Evolutionary conservation across 768 basidiomycete genomes (phyloP).

Genomic region (Tylopilus rubrobrunneus): DNA sequence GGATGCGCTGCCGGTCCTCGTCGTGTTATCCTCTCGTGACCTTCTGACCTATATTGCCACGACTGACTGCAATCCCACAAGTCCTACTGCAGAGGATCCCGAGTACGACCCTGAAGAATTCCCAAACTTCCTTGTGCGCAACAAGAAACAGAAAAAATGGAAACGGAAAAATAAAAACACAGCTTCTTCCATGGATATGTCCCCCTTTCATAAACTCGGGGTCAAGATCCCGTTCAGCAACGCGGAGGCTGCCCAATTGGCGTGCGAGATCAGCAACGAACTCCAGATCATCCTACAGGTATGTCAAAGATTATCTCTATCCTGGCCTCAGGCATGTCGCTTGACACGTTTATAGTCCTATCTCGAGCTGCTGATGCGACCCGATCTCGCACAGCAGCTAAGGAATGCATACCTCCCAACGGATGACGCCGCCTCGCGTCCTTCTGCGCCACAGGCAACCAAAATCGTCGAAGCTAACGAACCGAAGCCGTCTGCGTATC

Average conservation of each 20-base stretch:
- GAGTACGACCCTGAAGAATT: slow-evolving; percentile 1
- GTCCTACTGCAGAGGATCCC: background rate
- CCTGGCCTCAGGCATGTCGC: too few species aligned
- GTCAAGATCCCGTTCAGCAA: slow-evolving; percentile 22
- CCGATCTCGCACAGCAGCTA: slow-evolving; percentile 8
- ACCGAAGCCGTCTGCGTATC: slow-evolving; percentile 32
- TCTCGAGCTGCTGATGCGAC: slow-evolving; percentile 19
- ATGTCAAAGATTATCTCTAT: background rate
- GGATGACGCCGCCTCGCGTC: background rate
- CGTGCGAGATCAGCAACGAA: slow-evolving; percentile 14
- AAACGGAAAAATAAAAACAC: slow-evolving; percentile 16
- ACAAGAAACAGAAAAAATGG: slow-evolving; percentile 28
- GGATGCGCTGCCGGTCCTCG: slow-evolving; percentile 19
- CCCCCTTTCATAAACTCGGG: slow-evolving; percentile 30
- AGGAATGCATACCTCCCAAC: slow-evolving; percentile 9
- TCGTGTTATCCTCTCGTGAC: slow-evolving; percentile 14
- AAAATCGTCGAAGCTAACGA: background rate
- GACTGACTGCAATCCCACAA: background rate
- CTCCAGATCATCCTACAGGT: slow-evolving; percentile 32
- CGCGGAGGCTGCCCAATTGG: slow-evolving; percentile 15
- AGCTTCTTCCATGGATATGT: slow-evolving; percentile 18
- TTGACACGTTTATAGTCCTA: slow-evolving; percentile 21
- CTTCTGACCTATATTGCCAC: background rate
- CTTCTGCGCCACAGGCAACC: background rate
- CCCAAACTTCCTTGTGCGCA: slow-evolving; percentile 6